Conservation (phyloP, 2,329 filamentous ascomycete genomes). For the Monosporascus sp. region DNA sequence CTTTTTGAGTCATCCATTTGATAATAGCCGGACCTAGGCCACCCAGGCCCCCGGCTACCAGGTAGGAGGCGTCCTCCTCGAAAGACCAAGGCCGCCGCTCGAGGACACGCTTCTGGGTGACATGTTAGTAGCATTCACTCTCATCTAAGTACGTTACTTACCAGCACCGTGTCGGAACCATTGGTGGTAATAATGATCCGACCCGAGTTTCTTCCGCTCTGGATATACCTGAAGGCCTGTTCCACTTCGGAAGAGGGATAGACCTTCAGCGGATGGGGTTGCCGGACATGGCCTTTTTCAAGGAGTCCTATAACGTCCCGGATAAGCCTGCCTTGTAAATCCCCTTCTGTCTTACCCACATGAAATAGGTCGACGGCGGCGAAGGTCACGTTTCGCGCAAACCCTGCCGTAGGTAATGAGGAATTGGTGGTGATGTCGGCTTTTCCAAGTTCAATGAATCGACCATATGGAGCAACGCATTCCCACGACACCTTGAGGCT, state of each 20-base stretch:
- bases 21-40: neutral
- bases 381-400: neutral
- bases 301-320: neutral
- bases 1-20: neutral
- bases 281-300: neutral
- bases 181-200: neutral
- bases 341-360: neutral
- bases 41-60: neutral
- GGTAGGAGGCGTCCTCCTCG: neutral
- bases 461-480: conserved; percentile 36
- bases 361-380: neutral
- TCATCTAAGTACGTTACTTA: neutral
- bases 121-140: neutral
- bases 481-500: conserved; percentile 33
- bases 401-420: neutral
- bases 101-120: neutral
- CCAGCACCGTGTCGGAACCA: neutral
- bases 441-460: conserved; percentile 38
- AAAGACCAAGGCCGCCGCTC: neutral
- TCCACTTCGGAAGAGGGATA: neutral
- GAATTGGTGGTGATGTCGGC: conserved; percentile 16
- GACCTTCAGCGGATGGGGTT: neutral
- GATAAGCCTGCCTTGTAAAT: neutral
- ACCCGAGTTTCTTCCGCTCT: neutral
- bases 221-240: neutral